Evolutionary conservation across 306 rosid genomes (phyloP), one percentile per base, ranked within the genome.

Genomic region (Clitoria ternatea): DNA sequence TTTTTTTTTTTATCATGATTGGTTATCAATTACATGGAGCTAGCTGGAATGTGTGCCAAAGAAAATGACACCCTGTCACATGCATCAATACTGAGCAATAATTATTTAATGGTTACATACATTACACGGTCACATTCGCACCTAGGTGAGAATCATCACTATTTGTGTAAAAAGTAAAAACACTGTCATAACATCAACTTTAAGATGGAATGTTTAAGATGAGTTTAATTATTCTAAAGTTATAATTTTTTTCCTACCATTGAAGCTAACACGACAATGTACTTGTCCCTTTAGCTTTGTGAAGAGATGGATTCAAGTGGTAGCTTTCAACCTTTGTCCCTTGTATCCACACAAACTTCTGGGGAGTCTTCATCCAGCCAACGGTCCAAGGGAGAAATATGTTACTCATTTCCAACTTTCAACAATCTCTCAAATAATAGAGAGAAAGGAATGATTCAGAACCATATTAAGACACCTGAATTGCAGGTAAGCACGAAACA

Each of bases 391-490:
- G 85, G 72, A 26, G 81, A 84, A 27, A 19, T 81, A 18, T 62
- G 79, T 60, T 78, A 50, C 80, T 81, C 95, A 2, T 80, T 84
- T 50, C 96, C 90, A 57, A 82, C 86, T 59, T 87, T 88, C 82
- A 83, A 66, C 66, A 50, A 24, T 66, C 54, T 77, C 44, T 36
- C 77, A 53, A 66, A 62, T 66, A 75, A 59, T 42, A 73, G 8
- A 50, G 55, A 75, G 32, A 78, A 33, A 32, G 56, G 57, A 73
- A 59, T 65, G 5, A 56, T 66, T 78, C 81, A 73, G 15, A 17
- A 64, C 49, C 64, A 52, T 36, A 33, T 39, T 57, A 27, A 62
- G 8, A 42, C 78, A 62, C 47, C 13, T 42, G 80, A 72, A 71
- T 72, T 66, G 33, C 62, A 74, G 89, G 91, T 84, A 45, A 59